Percentiles rank a stretch among this genome's conserved stretches.
Conservation (phyloP, 495 filamentous ascomycete species). For the Penicillium soppii region DNA sequence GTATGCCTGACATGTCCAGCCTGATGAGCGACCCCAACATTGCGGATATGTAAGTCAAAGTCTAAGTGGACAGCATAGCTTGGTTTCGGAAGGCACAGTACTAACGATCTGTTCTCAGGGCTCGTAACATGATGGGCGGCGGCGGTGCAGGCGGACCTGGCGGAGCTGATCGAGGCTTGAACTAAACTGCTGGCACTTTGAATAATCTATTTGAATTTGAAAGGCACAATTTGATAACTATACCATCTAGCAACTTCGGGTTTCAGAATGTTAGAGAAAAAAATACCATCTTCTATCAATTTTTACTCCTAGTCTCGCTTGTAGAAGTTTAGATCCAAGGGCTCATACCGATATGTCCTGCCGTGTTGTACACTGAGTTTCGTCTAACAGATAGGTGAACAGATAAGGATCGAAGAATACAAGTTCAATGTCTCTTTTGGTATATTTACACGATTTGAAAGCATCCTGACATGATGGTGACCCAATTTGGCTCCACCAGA, state of each 20-base stretch:
- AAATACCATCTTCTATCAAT: background rate
- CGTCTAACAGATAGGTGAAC: background rate
- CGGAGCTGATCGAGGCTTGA: constrained; percentile 21
- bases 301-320: background rate
- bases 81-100: background rate
- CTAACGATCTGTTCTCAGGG: constrained; percentile 48
- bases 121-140: constrained; percentile 75
- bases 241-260: constrained; percentile 13
- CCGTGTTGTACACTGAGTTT: too few relatives aligned
- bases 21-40: constrained; percentile 90
- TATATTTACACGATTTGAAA: constrained; percentile 9
- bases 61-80: background rate
- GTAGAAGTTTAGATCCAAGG: too few relatives aligned
- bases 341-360: too few relatives aligned
- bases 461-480: background rate
- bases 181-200: constrained; percentile 7
- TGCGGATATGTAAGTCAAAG: constrained; percentile 80
- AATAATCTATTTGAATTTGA: constrained; percentile 17
- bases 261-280: constrained; percentile 21
- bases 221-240: constrained; percentile 25
- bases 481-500: background rate
- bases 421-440: background rate
- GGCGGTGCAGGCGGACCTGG: constrained; percentile 45
- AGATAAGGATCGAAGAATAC: too few relatives aligned
- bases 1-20: constrained; percentile 74